Evolutionary conservation across 352 stramenopile genomes (phyloP).

Genomic region (Phytophthora palmivora): DNA sequence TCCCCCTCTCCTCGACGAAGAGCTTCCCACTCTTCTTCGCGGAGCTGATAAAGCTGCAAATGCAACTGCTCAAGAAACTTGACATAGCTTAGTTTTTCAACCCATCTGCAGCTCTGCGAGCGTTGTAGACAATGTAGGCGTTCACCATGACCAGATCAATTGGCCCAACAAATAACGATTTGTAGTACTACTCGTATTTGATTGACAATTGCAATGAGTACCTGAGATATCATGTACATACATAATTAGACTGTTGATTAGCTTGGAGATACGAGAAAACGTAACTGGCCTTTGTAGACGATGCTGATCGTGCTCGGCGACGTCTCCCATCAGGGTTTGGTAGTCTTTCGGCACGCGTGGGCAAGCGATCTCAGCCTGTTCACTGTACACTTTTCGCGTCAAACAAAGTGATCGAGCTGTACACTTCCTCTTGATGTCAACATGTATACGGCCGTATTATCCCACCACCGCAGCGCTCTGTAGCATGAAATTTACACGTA

Average conservation of each 20-base stretch:
- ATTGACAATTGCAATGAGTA: slow-evolving; percentile 22
- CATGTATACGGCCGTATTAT: too few relatives aligned
- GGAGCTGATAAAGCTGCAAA: slow-evolving; percentile 17
- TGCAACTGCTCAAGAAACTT: slow-evolving; percentile 17
- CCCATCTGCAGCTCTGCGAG: not conserved
- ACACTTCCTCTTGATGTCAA: too few relatives aligned
- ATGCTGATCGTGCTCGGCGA: slow-evolving; percentile 8
- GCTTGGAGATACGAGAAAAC: slow-evolving; percentile 11
- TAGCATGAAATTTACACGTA: too few relatives aligned
- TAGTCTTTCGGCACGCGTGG: too few relatives aligned
- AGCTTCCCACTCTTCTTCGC: slow-evolving; percentile 17
- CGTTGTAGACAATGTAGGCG: slow-evolving; percentile 18
- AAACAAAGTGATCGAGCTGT: too few relatives aligned
- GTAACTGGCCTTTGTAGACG: slow-evolving; percentile 15
- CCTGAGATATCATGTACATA: slow-evolving; percentile 14
- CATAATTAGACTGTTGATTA: not conserved
- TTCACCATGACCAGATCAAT: slow-evolving; percentile 18
- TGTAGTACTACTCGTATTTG: slow-evolving; percentile 33
- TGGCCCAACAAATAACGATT: too few relatives aligned
- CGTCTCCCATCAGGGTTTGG: slow-evolving; percentile 11
- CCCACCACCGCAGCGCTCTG: too few relatives aligned
- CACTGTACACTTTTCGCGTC: too few relatives aligned
- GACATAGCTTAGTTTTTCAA: not conserved
- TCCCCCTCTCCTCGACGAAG: too few relatives aligned
- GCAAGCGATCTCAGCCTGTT: too few relatives aligned